Conservation (phyloP, 345 rosid species). For the Crucihimalaya himalaica region DNA sequence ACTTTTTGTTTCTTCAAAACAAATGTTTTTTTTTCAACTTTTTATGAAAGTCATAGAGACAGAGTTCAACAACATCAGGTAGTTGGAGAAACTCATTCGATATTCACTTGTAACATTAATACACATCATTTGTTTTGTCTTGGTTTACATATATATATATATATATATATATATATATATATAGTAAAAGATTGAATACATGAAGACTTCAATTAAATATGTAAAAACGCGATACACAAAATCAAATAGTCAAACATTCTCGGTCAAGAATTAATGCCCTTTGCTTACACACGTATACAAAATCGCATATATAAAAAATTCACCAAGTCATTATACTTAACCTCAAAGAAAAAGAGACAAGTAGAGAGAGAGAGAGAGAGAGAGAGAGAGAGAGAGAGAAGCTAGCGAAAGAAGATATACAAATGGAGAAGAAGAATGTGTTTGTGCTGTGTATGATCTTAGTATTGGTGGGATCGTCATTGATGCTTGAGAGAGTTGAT, state of each 20-base stretch:
- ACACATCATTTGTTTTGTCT: slow-evolving; percentile 1
- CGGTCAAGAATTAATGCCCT: slow-evolving; percentile 28
- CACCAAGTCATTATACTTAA: not conserved
- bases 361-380: too few species aligned
- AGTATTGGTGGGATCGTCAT: slow-evolving; percentile 9
- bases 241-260: slow-evolving; percentile 29
- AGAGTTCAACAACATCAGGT: slow-evolving; percentile 17
- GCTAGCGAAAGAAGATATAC: too few species aligned
- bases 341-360: not conserved
- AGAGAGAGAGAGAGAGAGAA: too few species aligned
- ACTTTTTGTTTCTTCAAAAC: not conserved
- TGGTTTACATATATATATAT: not conserved
- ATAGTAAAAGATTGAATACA: too few species aligned
- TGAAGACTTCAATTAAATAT: not conserved
- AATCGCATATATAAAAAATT: not conserved
- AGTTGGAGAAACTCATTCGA: slow-evolving; percentile 4
- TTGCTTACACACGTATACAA: slow-evolving; percentile 19
- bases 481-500: slow-evolving; percentile 35
- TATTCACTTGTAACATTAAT: slow-evolving; percentile 17
- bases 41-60: slow-evolving; percentile 22
- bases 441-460: slow-evolving; percentile 29
- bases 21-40: not conserved
- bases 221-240: slow-evolving; percentile 5
- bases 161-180: too few species aligned
- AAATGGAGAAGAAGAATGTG: slow-evolving; percentile 31